Base-by-base conservation (phyloP, 495 filamentous ascomycete genomes). In the Saxophila tyrrhenica region DNA sequence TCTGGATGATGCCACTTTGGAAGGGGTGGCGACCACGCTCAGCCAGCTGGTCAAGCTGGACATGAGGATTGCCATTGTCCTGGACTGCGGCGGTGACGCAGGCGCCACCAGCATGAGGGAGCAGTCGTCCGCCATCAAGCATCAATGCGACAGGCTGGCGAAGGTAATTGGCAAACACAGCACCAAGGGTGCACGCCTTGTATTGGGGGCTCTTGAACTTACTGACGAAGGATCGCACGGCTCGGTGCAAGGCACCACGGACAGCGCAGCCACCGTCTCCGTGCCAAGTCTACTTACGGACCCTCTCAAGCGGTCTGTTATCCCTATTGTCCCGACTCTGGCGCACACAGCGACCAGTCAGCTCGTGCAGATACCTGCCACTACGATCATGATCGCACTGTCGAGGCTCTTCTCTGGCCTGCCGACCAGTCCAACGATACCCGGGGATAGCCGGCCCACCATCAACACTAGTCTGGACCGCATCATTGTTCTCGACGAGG, bases 401-500 rank as follows among this genome's bases (percentile, higher is more conserved):
- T 54, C 59, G 0, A 16, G 25, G 13, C 25, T 25, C 24, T 24
- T 16, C 69, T 92, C 2, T 66, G 91, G 19, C 79, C 89, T 10
- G 65, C 84, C 0, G 2, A 16, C 24, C 7, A 3, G 21, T 15
- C 8, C 9, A 2, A 41, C 29, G 7, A 23, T 7, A 16, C 5
- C 20, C 8, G 3, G 7, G 73, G 78, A 41, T 84, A 89, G 61
- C 77, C 29, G 13, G 5, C 29, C 29, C 13, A 35, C 5, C 13
- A 9, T 39, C 17, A 47, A 21, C 20, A 58, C 41, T 21, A 75
- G 80, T 7, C 70, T 97, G 1, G 92, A 97, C 60, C 77, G 92
- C 2, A 73, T 99, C 23, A 91, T 99, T 60, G 73, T 97, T 22
- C 73, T 99, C 16, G 94, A 99, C 68, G 85, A 87, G 0, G 65